Evolutionary conservation across 2,329 filamentous ascomycete species (phyloP), one percentile per base, ranked within the genome.

Genomic region (Purpureocillium lavendulum): DNA sequence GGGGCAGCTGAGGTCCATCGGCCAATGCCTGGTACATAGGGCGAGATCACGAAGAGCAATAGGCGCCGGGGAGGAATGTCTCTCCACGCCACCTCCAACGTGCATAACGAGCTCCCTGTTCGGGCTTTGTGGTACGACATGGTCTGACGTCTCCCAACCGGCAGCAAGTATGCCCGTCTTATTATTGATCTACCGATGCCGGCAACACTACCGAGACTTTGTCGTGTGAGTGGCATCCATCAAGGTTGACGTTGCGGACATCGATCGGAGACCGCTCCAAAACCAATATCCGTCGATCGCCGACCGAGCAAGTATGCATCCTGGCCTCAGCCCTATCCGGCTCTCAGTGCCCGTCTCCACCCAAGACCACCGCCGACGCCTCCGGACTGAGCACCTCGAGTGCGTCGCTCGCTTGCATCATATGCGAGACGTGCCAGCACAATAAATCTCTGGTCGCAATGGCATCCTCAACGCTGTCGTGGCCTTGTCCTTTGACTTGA

Each of bases 391-490:
- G 12, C 34, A 14, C 7, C n/a, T n/a, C 4, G 24, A n/a, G 15
- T 15, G 7, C 8, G 17, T 31, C 9, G 13, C 15, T 13, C 14
- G n/a, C 8, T 14, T 26, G 10, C 10, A n/a, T 42, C 26, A 33
- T 21, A 21, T 40, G 33, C 17, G 5, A 31, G 30, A 62, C 45
- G 38, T 62, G 58, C 62, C 64, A 67, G 34, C 61, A 50, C 4
- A 62, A 50, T 29, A 71, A 40, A 41, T 70, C 65, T 11, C 68
- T 51, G 4, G 60, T 57, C 1, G 66, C 66, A 35, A 67, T 45
- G 4, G 66, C 65, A 43, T 71, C 67, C 45, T 71, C 66, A 13
- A 67, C 34, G 39, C 64, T 69, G 44, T 69, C 63, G 39, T 69
- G 66, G 7, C 59, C 60, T 17, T 37, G 40, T 8, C 49, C 51